Conservation (phyloP, 2,329 filamentous ascomycete species). For the Sordariomycetes sp. region DNA sequence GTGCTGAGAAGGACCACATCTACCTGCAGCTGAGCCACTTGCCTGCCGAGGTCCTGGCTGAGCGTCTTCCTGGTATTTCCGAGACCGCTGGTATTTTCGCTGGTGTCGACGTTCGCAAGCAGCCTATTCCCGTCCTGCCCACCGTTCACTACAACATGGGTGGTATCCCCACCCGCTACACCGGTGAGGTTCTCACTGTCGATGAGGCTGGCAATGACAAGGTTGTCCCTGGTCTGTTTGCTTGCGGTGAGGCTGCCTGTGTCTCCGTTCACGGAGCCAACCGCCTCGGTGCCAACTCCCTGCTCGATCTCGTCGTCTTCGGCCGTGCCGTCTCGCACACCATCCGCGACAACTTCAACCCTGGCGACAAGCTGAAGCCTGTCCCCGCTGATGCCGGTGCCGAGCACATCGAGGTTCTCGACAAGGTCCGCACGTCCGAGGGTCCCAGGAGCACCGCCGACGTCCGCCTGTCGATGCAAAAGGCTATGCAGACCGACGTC, state of each 20-base stretch:
- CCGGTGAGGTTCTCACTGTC: conserved; percentile 86
- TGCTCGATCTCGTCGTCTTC: conserved; percentile 95
- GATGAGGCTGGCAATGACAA: conserved; percentile 83
- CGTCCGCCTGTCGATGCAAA: conserved; percentile 88
- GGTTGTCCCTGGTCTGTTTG: conserved; percentile 89
- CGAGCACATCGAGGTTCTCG: conserved; percentile 76
- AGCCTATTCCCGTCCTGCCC: conserved; percentile 91
- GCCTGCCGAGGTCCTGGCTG: conserved; percentile 82
- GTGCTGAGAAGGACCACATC: conserved; percentile 95
- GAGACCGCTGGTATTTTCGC: conserved; percentile 97
- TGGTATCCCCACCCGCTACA: conserved; percentile 96
- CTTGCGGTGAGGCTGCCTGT: conserved; percentile 93
- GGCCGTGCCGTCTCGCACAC: conserved; percentile 96
- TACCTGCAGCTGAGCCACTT: conserved; percentile 96
- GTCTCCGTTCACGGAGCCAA: conserved; percentile 98
- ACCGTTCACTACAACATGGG: conserved; percentile 99
- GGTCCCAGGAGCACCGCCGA: conserved; percentile 84
- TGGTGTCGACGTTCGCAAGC: conserved; percentile 93
- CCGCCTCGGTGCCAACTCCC: conserved; percentile 94
- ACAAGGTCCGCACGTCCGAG: conserved; percentile 74
- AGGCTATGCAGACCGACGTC: conserved; percentile 96
- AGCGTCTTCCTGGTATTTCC: conserved; percentile 96
- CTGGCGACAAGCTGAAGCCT: conserved; percentile 71
- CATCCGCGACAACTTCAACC: conserved; percentile 87
- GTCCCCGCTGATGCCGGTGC: conserved; percentile 79